Conservation (phyloP, 352 stramenopile genomes). For the Globisporangium heterothallicum region DNA sequence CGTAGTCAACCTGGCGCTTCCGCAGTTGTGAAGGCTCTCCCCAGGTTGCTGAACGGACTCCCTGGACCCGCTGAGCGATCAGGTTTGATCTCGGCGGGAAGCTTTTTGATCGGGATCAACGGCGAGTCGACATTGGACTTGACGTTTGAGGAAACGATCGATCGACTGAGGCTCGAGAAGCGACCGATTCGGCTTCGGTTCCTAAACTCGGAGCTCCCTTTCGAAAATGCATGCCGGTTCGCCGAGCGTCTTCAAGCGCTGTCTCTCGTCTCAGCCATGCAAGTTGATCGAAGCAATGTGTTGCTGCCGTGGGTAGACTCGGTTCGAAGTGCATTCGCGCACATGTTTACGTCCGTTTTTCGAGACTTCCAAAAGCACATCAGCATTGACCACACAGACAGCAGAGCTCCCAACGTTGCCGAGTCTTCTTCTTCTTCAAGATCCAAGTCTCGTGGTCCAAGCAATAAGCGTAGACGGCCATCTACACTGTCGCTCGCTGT, state of each 20-base stretch:
- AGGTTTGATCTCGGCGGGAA: slow-evolving; percentile 38
- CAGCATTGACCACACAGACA: slow-evolving; percentile 27
- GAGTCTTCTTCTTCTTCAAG: neutral
- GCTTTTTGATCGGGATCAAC: slow-evolving; percentile 70
- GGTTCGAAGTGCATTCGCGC: slow-evolving; percentile 50
- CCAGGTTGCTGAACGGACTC: slow-evolving; percentile 48
- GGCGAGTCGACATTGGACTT: slow-evolving; percentile 53
- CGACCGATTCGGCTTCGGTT: slow-evolving; percentile 63
- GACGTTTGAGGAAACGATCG: slow-evolving; percentile 62
- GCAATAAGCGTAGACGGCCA: slow-evolving; percentile 25
- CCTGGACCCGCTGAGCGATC: slow-evolving; percentile 59
- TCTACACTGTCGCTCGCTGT: slow-evolving; percentile 43
- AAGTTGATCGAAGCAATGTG: slow-evolving; percentile 37
- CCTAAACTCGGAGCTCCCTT: slow-evolving; percentile 39
- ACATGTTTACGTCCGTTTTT: slow-evolving; percentile 64
- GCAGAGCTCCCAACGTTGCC: too few species aligned
- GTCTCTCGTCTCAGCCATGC: slow-evolving; percentile 41
- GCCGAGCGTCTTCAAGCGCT: slow-evolving; percentile 48
- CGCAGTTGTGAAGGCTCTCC: slow-evolving; percentile 65
- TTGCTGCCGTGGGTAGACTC: slow-evolving; percentile 55
- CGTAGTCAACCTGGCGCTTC: slow-evolving; percentile 32
- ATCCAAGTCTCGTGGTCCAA: neutral
- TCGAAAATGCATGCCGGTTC: slow-evolving; percentile 54
- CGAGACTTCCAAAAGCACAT: slow-evolving; percentile 48
- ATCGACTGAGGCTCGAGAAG: slow-evolving; percentile 35